Base-by-base conservation (phyloP, 352 stramenopile genomes). In the Hyaloperonospora arabidopsidis region DNA sequence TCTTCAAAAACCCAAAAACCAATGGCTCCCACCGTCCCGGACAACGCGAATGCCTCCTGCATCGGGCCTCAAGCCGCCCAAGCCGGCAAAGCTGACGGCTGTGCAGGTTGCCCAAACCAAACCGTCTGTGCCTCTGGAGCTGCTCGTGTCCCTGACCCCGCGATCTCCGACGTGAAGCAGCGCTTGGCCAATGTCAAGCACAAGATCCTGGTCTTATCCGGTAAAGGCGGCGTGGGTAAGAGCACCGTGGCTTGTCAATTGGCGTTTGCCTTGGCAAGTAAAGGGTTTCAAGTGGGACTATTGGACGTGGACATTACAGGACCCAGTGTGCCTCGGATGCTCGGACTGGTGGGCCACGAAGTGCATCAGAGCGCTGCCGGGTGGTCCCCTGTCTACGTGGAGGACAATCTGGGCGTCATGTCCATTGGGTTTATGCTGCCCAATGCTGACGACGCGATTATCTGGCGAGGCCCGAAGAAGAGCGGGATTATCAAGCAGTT, bases 401-500 rank as follows among this genome's bases (percentile, higher is more conserved):
- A 97, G 36, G 91, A 97, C 68, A 98, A 98, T 65, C 65, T 99
- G 12, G 96, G 93, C 28, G 96, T 99, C 57, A 99, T 99, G 95
- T 98, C 89, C 28, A 99, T 99, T 65, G 97, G 95, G 13, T 99
- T 99, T 69, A 96, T 99, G 75, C 74, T 99, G 15, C 93, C 94
- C 29, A 91, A 98, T 57, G 79, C 82, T 0, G 96, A 99, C 70
- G 94, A 98, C 54, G 97, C 97, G 22, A 97, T 99, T 48, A 98
- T 99, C 54, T 99, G 97, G 97, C 80, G 97, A 52, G 97, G 97
- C 17, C 97, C 97, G 11, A 93, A 98, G 72, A 99, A 99, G 76
- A 99, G 98, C 76, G 97, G 93, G 35, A 89, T 99, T 35, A 99
- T 99, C 76, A 98, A 99, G 79, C 97, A 99, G 77, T 99, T 99